These are phyloP conservation scores for Candida sojae DNA, from an alignment of 1,139 yeast species.

Conservation along the genomic window DNA sequence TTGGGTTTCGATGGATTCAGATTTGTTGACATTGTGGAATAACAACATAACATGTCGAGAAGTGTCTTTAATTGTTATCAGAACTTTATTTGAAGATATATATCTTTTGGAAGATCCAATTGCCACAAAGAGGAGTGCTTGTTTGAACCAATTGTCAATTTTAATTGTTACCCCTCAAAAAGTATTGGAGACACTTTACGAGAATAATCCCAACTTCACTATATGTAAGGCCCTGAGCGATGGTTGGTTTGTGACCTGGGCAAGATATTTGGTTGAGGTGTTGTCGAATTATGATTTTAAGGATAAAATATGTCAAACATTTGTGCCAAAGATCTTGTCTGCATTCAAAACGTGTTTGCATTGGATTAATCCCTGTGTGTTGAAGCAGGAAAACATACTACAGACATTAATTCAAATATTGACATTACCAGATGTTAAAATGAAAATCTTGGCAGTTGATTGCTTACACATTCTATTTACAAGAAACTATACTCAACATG, in stretches of 20 bases:
- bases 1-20: constrained; percentile 90
- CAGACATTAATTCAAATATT: constrained; percentile 65
- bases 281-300: constrained; percentile 33
- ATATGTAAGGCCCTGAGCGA: constrained; percentile 63
- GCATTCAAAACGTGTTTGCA: constrained; percentile 87
- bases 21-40: constrained; percentile 75
- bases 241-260: constrained; percentile 91
- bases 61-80: constrained; percentile 70
- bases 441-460: constrained; percentile 85
- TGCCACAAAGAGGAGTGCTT: constrained; percentile 78
- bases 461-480: constrained; percentile 88
- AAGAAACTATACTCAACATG: constrained; percentile 66
- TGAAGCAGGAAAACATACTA: constrained; percentile 67
- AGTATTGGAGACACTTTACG: constrained; percentile 67
- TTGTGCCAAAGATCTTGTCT: constrained; percentile 71
- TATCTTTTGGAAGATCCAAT: constrained; percentile 89
- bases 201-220: constrained; percentile 63
- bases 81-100: constrained; percentile 93
- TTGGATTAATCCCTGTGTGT: constrained; percentile 83
- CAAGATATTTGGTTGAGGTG: constrained; percentile 59
- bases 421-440: constrained; percentile 58
- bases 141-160: constrained; percentile 79
- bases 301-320: constrained; percentile 41
- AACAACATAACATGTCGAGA: constrained; percentile 65
- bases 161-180: constrained; percentile 76